Evolutionary conservation across 768 basidiomycete species (phyloP), one percentile per base, ranked within the genome.

Genomic region (Calocybe gangraenosa): DNA sequence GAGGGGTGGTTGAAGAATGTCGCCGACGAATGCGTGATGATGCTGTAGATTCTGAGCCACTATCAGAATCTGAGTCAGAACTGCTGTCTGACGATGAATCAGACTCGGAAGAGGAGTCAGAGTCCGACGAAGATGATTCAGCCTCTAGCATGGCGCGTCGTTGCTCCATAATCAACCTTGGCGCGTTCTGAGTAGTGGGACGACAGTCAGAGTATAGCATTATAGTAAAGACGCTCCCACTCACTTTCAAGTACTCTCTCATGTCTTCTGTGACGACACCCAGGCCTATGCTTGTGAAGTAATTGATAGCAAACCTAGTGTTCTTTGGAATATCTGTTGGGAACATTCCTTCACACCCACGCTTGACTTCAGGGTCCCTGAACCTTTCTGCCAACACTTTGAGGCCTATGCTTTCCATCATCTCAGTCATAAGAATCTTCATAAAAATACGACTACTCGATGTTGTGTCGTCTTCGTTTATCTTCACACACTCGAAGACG

Each of bases 381-480:
- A 99, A 94, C 42, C 96, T 71, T 63, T 93, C 91, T 7, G 83
- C 82, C n/a, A 98, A 68, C 28, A 63, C 75, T 63, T 90, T 89
- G 59, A 96, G 61, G 2, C 96, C 95, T 84, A 98, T 86, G 39
- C 81, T 79, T 71, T 97, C 96, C 72, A 85, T 85, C 75, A 98
- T 82, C 67, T 99, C 96, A 49, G 83, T 81, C 79, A 96, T 84
- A 74, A 99, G 70, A 57, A 98, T 96, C 68, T 98, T 98, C 59
- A 98, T 71, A 63, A 98, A 98, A 60, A 99, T 99, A 71, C 96
- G 91, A 51, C 85, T 85, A 54, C 88, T 92, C 15, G 87, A 90
- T 0, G 96, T 98, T 18, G 96, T 99, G 45, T 97, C 94, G 39
- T 98, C 96, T 63, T 99, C 96, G 57, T 92, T 98, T 69, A 99